phyloP scores from a whole-genome alignment of 2,329 filamentous ascomycete genomes.

The Phyllosticta capitalensis region DNA sequence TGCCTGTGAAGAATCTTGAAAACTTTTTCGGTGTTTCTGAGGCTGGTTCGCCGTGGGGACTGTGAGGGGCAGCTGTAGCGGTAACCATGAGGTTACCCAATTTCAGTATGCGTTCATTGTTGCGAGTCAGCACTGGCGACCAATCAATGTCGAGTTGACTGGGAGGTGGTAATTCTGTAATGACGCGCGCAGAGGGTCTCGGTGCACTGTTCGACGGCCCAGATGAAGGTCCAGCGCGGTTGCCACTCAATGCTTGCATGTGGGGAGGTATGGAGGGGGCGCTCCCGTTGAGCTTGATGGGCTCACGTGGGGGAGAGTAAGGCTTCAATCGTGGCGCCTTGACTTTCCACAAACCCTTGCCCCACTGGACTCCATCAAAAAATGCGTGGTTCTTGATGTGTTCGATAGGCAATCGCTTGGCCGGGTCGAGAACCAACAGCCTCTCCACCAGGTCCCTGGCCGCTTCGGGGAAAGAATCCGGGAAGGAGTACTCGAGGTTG shows the following conservation, averaged over 20 bases:
- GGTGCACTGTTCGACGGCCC: conserved; percentile 24
- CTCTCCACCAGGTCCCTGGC: conserved; percentile 86
- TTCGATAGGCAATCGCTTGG: conserved; percentile 76
- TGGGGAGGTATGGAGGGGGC: conserved; percentile 12
- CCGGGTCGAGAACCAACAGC: conserved; percentile 79
- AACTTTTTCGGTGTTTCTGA: conserved; percentile 68
- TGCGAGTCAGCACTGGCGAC: conserved; percentile 86
- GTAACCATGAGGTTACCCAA: conserved; percentile 83
- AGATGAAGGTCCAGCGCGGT: conserved; percentile 20
- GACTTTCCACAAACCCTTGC: conserved; percentile 75
- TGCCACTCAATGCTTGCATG: conserved; percentile 16
- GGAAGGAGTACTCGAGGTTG: conserved; percentile 86
- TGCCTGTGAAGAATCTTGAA: conserved; percentile 85
- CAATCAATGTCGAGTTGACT: conserved; percentile 96
- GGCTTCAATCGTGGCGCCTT: conserved; percentile 81
- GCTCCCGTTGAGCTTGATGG: conserved; percentile 41
- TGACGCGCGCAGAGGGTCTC: conserved; percentile 58
- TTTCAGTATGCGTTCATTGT: conserved; percentile 90
- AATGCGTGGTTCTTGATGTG: conserved; percentile 96
- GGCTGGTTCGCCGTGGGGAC: conserved; percentile 49
- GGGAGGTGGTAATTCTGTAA: conserved; percentile 92
- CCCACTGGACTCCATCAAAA: conserved; percentile 80
- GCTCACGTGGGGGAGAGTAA: conserved; percentile 68
- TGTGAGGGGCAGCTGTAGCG: conserved; percentile 66
- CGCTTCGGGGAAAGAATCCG: conserved; percentile 72